phyloP scores from a whole-genome alignment of 805 yeast species.

The Candida sanyiensis region DNA sequence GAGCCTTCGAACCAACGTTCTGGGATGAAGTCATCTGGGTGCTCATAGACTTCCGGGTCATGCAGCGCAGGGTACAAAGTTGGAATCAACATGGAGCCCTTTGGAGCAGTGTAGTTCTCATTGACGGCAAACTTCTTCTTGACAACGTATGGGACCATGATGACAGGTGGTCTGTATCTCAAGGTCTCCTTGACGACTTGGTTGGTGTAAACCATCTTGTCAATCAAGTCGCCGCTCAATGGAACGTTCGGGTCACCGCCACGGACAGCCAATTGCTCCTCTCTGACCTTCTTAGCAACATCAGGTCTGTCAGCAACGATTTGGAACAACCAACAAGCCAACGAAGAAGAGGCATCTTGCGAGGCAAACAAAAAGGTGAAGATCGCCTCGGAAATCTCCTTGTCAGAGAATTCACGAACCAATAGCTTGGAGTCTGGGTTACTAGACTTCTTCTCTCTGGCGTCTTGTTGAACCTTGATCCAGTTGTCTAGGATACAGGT shows the following conservation, averaged over 20 bases:
- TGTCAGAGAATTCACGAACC: constrained; percentile 79
- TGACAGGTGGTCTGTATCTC: constrained; percentile 94
- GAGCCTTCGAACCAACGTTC: constrained; percentile 91
- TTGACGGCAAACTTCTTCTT: constrained; percentile 83
- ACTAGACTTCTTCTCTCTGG: constrained; percentile 42
- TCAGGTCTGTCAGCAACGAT: constrained; percentile 94
- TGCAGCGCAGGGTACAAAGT: constrained; percentile 93
- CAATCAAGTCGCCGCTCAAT: constrained; percentile 68
- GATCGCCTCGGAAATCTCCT: constrained; percentile 91
- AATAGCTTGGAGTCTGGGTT: constrained; percentile 50
- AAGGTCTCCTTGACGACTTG: constrained; percentile 90
- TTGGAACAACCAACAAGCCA: constrained; percentile 98
- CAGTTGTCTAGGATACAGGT: constrained; percentile 94
- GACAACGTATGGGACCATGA: constrained; percentile 96
- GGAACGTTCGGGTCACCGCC: constrained; percentile 61
- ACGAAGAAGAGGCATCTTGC: constrained; percentile 95
- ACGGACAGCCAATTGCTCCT: constrained; percentile 85
- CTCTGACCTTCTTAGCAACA: constrained; percentile 76
- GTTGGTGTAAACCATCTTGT: constrained; percentile 79
- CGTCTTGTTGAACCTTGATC: constrained; percentile 80
- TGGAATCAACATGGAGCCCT: constrained; percentile 96
- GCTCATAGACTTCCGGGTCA: constrained; percentile 93
- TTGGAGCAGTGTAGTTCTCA: constrained; percentile 84
- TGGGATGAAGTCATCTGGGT: constrained; percentile 92
- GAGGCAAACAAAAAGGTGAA: constrained; percentile 97